Evolutionary conservation across 176 grass and related monocot genomes (phyloP).

Genomic region (Musa schizocarpa): DNA sequence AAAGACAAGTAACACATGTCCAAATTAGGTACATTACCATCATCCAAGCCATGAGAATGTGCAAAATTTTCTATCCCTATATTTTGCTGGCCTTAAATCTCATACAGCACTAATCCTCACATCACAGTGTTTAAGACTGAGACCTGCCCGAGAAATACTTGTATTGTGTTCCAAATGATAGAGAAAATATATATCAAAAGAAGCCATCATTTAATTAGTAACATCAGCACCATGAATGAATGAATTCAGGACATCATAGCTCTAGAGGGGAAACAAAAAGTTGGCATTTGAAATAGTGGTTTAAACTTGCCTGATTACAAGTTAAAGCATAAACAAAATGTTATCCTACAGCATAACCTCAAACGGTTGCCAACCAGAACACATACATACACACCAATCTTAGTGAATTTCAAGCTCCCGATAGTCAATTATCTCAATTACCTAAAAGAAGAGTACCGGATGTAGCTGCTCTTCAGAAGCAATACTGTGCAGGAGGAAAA

Average conservation of each 20-base stretch:
- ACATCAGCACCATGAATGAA: neutral
- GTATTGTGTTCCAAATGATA: neutral
- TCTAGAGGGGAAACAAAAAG: neutral
- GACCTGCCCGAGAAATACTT: neutral
- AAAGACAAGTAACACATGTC: too few species aligned
- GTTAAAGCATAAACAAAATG: neutral
- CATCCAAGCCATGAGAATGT: too few species aligned
- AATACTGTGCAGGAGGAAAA: too few species aligned
- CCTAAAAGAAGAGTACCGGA: too few species aligned
- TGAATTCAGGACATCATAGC: neutral
- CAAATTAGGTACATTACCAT: too few species aligned
- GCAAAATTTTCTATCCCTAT: too few species aligned
- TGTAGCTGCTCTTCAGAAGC: too few species aligned
- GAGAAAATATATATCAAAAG: neutral
- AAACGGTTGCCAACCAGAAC: neutral
- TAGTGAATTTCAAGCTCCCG: neutral
- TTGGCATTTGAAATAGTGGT: neutral
- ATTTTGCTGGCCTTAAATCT: too few species aligned
- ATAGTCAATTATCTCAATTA: neutral
- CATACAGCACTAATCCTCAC: too few species aligned
- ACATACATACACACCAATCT: neutral
- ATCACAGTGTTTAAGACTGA: neutral
- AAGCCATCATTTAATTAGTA: neutral
- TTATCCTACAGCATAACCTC: neutral
- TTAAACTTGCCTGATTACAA: neutral